Evolutionary conservation across 176 grass and related monocot genomes (phyloP).

Genomic region (maize (Zea mays)): DNA sequence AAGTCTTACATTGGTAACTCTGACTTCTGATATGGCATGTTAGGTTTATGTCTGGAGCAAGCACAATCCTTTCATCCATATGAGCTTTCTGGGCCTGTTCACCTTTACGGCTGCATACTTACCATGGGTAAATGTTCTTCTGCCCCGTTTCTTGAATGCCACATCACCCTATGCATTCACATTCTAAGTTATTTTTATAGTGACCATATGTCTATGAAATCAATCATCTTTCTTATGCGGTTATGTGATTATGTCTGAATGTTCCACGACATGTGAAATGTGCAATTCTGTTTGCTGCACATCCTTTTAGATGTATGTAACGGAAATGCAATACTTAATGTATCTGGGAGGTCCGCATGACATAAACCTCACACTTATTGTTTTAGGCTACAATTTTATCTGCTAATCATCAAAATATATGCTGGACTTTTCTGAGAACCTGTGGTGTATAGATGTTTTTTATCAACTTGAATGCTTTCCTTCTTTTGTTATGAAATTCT

Average conservation of each 20-base stretch:
- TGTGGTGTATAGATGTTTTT: background rate
- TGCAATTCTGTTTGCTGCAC: constrained; percentile 1
- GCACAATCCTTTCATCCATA: constrained; percentile 95
- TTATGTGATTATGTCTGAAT: background rate
- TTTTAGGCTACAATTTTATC: background rate
- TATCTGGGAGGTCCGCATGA: background rate
- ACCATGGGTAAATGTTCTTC: constrained; percentile 68
- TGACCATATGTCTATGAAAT: background rate
- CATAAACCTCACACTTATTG: background rate
- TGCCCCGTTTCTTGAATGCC: background rate
- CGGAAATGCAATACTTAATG: background rate
- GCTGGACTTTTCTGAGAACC: background rate
- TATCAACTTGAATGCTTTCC: background rate
- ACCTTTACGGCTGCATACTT: constrained; percentile 98
- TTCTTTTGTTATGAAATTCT: constrained; percentile 1
- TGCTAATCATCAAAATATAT: background rate
- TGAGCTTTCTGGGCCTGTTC: constrained; percentile 98
- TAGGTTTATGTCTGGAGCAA: constrained; percentile 99
- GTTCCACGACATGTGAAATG: constrained; percentile 17
- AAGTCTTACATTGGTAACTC: constrained; percentile 11
- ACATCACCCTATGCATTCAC: background rate
- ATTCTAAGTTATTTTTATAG: background rate
- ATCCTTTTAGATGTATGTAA: background rate
- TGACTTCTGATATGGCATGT: constrained; percentile 21
- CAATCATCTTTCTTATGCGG: background rate